Evolutionary conservation across 257 asterid species (phyloP).

Genomic region (Lavandula angustifolia): DNA sequence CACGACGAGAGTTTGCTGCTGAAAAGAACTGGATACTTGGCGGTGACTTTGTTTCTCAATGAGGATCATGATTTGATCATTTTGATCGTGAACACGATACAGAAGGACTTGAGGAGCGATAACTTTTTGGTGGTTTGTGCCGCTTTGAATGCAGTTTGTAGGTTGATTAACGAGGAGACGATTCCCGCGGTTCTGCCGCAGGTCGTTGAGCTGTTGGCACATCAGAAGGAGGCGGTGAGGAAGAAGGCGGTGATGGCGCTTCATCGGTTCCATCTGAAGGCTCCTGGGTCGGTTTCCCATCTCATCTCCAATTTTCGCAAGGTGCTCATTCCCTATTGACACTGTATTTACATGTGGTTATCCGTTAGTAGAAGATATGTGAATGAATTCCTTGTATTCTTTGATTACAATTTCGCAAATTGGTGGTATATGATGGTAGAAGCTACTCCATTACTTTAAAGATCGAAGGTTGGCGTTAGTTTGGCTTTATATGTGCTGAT

Average conservation of each 20-base stretch:
- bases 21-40: constrained; percentile 88
- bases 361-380: background rate
- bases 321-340: constrained; percentile 48
- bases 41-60: constrained; percentile 80
- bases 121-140: constrained; percentile 85
- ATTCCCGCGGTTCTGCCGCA: constrained; percentile 94
- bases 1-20: constrained; percentile 77
- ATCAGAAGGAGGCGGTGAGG: constrained; percentile 91
- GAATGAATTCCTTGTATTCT: constrained; percentile 5
- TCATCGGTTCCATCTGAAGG: constrained; percentile 77
- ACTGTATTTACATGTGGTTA: background rate
- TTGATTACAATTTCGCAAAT: background rate
- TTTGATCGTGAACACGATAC: constrained; percentile 90
- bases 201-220: constrained; percentile 82
- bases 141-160: constrained; percentile 87
- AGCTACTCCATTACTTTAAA: constrained; percentile 22
- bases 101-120: constrained; percentile 95
- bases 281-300: constrained; percentile 85
- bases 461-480: constrained; percentile 8
- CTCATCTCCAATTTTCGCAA: constrained; percentile 82
- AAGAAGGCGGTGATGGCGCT: constrained; percentile 98
- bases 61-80: constrained; percentile 97
- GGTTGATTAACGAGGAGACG: constrained; percentile 94
- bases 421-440: constrained; percentile 17
- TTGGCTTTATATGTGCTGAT: constrained; percentile 6